Evolutionary conservation across 2,329 filamentous ascomycete species (phyloP).

Genomic region (Xylariaceae sp.): DNA sequence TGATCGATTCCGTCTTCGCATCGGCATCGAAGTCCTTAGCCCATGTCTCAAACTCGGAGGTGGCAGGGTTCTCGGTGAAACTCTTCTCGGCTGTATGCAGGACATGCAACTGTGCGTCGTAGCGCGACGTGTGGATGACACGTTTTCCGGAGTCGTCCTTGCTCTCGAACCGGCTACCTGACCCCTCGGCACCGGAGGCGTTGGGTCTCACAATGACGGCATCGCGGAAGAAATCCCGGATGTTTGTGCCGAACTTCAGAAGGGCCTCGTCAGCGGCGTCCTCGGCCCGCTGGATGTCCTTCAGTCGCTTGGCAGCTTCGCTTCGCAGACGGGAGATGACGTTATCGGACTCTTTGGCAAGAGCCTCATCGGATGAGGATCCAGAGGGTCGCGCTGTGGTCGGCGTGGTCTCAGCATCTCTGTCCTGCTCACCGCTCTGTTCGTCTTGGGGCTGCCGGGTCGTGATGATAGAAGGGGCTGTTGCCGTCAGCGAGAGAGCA

Average conservation of each 20-base stretch:
- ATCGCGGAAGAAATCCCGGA: conserved; percentile 83
- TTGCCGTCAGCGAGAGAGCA: conserved; percentile 58
- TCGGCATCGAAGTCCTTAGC: conserved; percentile 71
- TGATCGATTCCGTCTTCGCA: conserved; percentile 77
- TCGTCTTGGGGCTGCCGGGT: conserved; percentile 21
- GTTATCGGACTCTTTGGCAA: conserved; percentile 46
- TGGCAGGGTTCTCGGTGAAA: conserved; percentile 75
- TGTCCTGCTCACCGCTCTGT: conserved; percentile 34
- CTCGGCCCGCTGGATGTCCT: conserved; percentile 85
- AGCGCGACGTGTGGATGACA: conserved; percentile 88
- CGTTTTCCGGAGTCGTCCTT: conserved; percentile 86
- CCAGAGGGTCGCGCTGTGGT: conserved; percentile 35
- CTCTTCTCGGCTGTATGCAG: conserved; percentile 81
- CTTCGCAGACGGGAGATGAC: conserved; percentile 71
- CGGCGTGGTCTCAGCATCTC: conserved; percentile 40
- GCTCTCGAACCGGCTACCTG: conserved; percentile 80
- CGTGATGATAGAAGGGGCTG: conserved; percentile 27
- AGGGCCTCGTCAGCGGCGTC: conserved; percentile 95
- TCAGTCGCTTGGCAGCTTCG: conserved; percentile 77
- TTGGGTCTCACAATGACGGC: conserved; percentile 84
- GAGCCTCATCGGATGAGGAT: conserved; percentile 37
- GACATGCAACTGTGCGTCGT: conserved; percentile 92
- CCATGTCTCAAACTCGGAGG: conserved; percentile 71
- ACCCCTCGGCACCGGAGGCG: conserved; percentile 45
- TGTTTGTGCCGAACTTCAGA: conserved; percentile 82